phyloP scores from a whole-genome alignment of 2,329 filamentous ascomycete species.

The Fusarium cyanostomum region DNA sequence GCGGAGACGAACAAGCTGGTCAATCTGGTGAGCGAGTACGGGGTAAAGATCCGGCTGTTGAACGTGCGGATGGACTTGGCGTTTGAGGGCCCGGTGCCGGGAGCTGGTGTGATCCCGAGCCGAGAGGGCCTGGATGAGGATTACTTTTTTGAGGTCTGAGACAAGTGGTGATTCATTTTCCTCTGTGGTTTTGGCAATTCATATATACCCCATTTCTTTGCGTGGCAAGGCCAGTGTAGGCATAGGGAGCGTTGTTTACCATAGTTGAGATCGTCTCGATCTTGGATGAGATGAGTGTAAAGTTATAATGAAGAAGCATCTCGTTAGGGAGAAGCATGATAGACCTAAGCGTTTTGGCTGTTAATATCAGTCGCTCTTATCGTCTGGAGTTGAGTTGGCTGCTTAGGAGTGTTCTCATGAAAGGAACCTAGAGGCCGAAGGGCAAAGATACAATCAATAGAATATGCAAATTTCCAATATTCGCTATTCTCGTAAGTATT shows the following conservation, averaged over 20 bases:
- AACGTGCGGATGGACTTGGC: constrained; percentile 88
- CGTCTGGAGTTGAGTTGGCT: not conserved
- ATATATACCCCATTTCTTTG: constrained; percentile 36
- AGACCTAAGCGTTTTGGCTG: not conserved
- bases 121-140: constrained; percentile 89
- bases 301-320: constrained; percentile 1
- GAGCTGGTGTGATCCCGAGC: constrained; percentile 79
- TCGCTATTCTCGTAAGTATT: no score
- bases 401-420: no score
- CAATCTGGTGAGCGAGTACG: constrained; percentile 86
- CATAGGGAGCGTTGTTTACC: constrained; percentile 35
- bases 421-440: no score
- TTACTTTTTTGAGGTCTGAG: constrained; percentile 85
- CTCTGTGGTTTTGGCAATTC: constrained; percentile 35
- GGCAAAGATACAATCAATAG: no score
- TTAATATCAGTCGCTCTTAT: not conserved
- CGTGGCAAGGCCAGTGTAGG: constrained; percentile 13
- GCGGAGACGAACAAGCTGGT: constrained; percentile 93
- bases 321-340: not conserved
- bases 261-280: not conserved
- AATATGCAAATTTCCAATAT: no score
- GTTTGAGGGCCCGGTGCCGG: constrained; percentile 73
- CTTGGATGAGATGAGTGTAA: constrained; percentile 8
- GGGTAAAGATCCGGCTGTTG: constrained; percentile 88
- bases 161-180: constrained; percentile 9